Evolutionary conservation across 768 basidiomycete species (phyloP).

Genomic region (Candolleomyces eurysporus): DNA sequence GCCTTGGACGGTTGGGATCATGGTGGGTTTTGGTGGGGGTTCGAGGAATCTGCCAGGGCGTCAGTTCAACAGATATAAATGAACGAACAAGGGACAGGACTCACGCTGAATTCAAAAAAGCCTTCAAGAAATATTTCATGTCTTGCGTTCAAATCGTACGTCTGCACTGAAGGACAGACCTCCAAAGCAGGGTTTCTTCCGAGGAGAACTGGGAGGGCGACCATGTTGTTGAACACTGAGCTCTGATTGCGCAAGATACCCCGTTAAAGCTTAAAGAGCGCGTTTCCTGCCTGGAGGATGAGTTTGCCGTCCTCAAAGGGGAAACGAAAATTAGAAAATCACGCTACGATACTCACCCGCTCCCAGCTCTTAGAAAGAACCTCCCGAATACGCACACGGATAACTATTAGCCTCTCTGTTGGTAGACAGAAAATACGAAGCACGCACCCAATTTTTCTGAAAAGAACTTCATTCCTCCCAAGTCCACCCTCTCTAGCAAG

Average conservation of each 20-base stretch:
- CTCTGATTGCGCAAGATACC: slow-evolving; percentile 33
- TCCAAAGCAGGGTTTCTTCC: slow-evolving; percentile 25
- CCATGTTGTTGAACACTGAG: slow-evolving; percentile 38
- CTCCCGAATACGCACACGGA: too few relatives aligned
- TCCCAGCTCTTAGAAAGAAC: too few relatives aligned
- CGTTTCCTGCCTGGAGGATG: slow-evolving; percentile 33
- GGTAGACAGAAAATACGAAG: too few relatives aligned
- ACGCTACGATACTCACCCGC: too few relatives aligned
- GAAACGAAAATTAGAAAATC: too few relatives aligned
- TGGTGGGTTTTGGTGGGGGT: slow-evolving; percentile 30
- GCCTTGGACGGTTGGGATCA: slow-evolving; percentile 27
- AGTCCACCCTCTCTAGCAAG: too few relatives aligned
- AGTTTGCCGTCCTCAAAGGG: slow-evolving; percentile 43
- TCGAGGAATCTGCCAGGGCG: slow-evolving; percentile 27
- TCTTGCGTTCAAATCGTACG: slow-evolving; percentile 34
- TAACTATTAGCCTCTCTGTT: too few relatives aligned
- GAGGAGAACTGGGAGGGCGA: slow-evolving; percentile 32
- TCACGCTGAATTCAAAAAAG: slow-evolving; percentile 34
- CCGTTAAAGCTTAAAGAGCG: slow-evolving; percentile 32
- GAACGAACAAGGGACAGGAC: slow-evolving; percentile 19
- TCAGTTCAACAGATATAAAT: not conserved
- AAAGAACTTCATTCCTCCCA: too few relatives aligned
- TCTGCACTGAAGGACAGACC: slow-evolving; percentile 30
- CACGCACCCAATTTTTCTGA: too few relatives aligned
- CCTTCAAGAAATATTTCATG: slow-evolving; percentile 32